Evolutionary conservation across 148 eudicot genomes (phyloP), one percentile per base, ranked within the genome.

Genomic region (Nepenthes mirabilis): DNA sequence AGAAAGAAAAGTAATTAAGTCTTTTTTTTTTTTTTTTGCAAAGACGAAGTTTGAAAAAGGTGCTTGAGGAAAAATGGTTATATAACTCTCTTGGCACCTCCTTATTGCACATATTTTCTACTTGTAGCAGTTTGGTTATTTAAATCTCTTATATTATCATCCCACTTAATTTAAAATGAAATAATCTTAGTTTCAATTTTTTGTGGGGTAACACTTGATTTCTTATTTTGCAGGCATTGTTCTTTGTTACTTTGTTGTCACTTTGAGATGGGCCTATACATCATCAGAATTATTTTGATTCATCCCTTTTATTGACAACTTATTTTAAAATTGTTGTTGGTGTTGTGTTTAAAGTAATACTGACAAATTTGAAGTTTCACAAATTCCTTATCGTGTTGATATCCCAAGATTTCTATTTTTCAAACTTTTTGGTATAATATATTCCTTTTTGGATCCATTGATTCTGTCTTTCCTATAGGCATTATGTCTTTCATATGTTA

Each of bases 231-330:
- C 58, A 84, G 90, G 90, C 90, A 47, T 79, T 86, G 59, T 84
- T 84, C 71, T 84, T 81, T 60, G 79, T 81, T 59, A 80, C 90
- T 43, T 84, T 70, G 90, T 81, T 33, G 86, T 79, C 66, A 84
- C 90, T 33, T 77, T 74, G 53, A 86, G 90, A 43, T 84, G 90
- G 90, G 81, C 90, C 43, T 74, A 80, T 73, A 73, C 79, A 45
- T 70, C 83, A 36, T 62, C 84, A 52, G 84, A 84, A 58, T 79
- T 84, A 55, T 75, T 84, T 61, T 75, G 83, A 13, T 36, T 79
- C 8, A 57, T 81, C 64, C 78, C 80, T 59, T 59, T 84, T 49
- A 47, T 79, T 48, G 66, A 71, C 37, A 68, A 68, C 66, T 63
- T 81, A 71, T 61, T 81, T 9, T 59, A 34, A 2, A 81, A 68